These are phyloP conservation scores for Acer yangbiense DNA, from an alignment of 345 rosid genomes.

Conservation along the genomic window DNA sequence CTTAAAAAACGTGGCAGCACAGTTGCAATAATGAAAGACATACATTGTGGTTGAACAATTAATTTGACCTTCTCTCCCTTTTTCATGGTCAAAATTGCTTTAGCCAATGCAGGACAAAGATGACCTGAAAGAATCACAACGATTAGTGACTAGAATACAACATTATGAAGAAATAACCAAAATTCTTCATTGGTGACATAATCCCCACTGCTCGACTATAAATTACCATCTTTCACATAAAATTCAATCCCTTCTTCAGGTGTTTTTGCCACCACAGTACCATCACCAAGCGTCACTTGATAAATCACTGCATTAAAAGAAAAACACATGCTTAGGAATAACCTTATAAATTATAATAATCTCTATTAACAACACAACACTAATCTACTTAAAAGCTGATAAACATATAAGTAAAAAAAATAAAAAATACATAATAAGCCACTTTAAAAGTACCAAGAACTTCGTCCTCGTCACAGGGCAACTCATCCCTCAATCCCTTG, in stretches of 20 bases:
- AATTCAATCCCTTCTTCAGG: conserved; percentile 57
- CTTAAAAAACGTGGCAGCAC: not conserved
- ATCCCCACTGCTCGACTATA: not conserved
- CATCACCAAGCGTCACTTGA: conserved; percentile 42
- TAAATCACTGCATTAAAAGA: conserved; percentile 52
- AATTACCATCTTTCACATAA: conserved; percentile 59
- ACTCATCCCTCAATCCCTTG: conserved; percentile 40
- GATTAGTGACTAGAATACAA: not conserved
- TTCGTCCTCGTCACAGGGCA: conserved; percentile 62
- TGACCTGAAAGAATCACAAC: conserved; percentile 40
- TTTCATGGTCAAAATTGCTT: conserved; percentile 55
- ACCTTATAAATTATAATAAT: too few species aligned
- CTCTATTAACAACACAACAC: not conserved
- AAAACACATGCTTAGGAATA: not conserved
- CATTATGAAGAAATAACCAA: not conserved
- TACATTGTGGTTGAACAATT: conserved; percentile 57
- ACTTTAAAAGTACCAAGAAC: conserved; percentile 47
- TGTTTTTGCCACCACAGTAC: conserved; percentile 46
- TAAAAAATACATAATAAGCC: conserved; percentile 6
- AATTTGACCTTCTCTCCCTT: conserved; percentile 56
- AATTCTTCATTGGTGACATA: conserved; percentile 3
- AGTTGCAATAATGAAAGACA: conserved; percentile 9
- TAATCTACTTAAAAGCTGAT: not conserved
- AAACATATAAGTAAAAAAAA: conserved; percentile 6
- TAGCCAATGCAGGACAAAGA: conserved; percentile 52